A percentile compares a stretch with the other conserved stretches of the same genome.
phyloP scores from a whole-genome alignment of 2,329 filamentous ascomycete species.

The Aspergillus phoenicis region DNA sequence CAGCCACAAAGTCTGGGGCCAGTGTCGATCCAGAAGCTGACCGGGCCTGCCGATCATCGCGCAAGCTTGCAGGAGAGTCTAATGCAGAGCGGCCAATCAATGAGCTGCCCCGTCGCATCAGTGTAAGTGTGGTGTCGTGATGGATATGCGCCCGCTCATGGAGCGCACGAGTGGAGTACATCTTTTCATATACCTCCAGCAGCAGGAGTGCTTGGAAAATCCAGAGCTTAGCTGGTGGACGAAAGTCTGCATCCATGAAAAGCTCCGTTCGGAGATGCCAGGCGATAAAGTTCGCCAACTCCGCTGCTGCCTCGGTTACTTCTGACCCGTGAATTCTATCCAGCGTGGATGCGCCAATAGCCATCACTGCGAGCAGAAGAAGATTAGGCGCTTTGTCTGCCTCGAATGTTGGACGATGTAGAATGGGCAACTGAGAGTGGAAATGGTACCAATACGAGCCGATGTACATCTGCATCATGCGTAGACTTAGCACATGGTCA shows the following conservation, averaged over 20 bases:
- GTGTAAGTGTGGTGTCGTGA: conserved; percentile 89
- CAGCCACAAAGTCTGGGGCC: conserved; percentile 66
- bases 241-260: conserved; percentile 86
- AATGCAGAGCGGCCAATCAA: conserved; percentile 82
- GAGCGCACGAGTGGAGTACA: conserved; percentile 88
- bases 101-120: conserved; percentile 92
- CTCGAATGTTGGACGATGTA: conserved; percentile 92
- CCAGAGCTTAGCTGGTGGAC: conserved; percentile 92
- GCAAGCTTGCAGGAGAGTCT: conserved; percentile 77
- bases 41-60: conserved; percentile 59
- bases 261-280: conserved; percentile 96
- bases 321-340: conserved; percentile 78
- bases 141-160: conserved; percentile 97
- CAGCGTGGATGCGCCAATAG: conserved; percentile 85
- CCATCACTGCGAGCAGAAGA: conserved; percentile 84
- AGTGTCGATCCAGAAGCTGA: conserved; percentile 41
- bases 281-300: conserved; percentile 84
- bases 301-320: conserved; percentile 73
- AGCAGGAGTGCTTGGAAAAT: conserved; percentile 89
- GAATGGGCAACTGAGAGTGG: conserved; percentile 88
- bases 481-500: conserved; percentile 70
- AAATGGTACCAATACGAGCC: conserved; percentile 94
- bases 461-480: conserved; percentile 96
- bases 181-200: conserved; percentile 94
- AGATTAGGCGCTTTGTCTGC: conserved; percentile 84